phyloP scores from a whole-genome alignment of 306 rosid genomes.

The Gastrolobium bilobum region DNA sequence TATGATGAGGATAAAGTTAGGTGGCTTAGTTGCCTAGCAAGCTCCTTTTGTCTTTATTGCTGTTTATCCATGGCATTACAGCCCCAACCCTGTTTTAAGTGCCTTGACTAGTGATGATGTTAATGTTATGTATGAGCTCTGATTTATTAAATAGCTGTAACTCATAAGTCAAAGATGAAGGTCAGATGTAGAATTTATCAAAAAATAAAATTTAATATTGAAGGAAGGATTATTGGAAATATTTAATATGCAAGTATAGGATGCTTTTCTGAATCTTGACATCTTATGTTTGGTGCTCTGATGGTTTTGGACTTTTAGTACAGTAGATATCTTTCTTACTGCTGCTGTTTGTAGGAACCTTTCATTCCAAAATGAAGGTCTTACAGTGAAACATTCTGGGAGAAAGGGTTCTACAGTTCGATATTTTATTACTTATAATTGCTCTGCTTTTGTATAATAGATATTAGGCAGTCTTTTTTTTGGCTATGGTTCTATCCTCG shows the following conservation, averaged over 20 bases:
- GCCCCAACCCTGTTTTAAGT: not conserved
- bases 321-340: not conserved
- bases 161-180: not conserved
- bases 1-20: too few relatives aligned
- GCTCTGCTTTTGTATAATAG: constrained; percentile 4
- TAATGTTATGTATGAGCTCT: not conserved
- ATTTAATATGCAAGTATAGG: not conserved
- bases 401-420: constrained; percentile 24
- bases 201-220: not conserved
- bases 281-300: not conserved
- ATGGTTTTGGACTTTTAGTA: not conserved
- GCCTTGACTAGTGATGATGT: not conserved
- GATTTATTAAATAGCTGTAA: constrained; percentile 9
- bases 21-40: too few relatives aligned
- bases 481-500: constrained; percentile 12
- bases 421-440: constrained; percentile 9
- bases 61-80: too few relatives aligned
- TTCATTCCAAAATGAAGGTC: constrained; percentile 36
- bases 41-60: too few relatives aligned
- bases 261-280: constrained; percentile 12
- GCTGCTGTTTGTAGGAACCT: not conserved
- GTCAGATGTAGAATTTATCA: not conserved
- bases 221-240: not conserved
- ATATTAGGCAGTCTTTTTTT: constrained; percentile 8
- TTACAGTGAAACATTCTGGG: not conserved